Evolutionary conservation across 1,284 basidiomycete genomes (phyloP).

Genomic region (Butyriboletus regius): DNA sequence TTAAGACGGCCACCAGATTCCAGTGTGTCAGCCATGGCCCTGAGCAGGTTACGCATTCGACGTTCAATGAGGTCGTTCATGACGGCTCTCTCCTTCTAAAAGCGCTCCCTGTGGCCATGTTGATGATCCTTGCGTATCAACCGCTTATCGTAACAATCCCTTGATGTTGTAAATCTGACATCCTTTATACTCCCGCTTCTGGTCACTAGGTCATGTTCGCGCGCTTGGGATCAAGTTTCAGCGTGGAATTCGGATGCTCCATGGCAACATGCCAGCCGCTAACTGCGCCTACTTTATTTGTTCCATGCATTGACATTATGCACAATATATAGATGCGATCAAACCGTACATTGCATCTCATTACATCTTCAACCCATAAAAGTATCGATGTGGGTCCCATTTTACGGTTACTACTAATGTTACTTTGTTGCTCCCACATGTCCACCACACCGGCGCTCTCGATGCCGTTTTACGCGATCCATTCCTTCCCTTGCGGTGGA

Average conservation of each 20-base stretch:
- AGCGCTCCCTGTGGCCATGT: neutral
- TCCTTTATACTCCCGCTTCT: neutral
- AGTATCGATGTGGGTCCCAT: neutral
- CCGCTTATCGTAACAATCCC: conserved; percentile 1
- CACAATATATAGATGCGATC: neutral
- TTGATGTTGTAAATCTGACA: conserved; percentile 6
- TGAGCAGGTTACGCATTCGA: neutral
- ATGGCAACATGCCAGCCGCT: conserved; percentile 3
- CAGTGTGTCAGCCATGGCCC: neutral
- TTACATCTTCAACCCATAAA: neutral
- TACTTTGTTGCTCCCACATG: neutral
- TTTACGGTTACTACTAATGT: neutral
- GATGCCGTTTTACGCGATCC: neutral
- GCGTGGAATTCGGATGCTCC: neutral
- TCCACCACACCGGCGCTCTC: neutral
- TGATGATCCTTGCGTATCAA: neutral
- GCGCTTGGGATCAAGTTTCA: conserved; percentile 2
- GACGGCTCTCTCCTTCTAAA: neutral
- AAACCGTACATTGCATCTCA: neutral
- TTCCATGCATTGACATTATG: neutral
- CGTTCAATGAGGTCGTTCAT: neutral
- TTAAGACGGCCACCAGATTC: neutral
- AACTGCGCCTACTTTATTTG: neutral
- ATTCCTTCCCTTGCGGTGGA: neutral
- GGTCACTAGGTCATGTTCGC: neutral